Evolutionary conservation across 2,329 filamentous ascomycete genomes (phyloP).

Genomic region (Arthrocladium fulminans): DNA sequence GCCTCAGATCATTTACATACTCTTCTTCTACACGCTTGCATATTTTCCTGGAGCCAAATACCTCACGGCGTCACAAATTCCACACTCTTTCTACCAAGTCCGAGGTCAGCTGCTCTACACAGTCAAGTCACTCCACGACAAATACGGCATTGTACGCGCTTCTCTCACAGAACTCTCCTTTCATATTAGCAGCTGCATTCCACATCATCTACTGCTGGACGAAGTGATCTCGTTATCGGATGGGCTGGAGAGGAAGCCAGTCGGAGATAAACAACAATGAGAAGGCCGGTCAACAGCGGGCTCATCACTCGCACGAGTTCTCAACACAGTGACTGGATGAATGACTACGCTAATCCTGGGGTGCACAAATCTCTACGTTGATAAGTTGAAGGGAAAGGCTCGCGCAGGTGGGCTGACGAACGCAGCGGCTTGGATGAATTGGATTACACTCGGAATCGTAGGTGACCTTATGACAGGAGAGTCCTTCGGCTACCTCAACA

Average conservation of each 20-base stretch:
- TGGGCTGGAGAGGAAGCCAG: neutral
- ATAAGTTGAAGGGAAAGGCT: neutral
- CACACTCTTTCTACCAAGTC: neutral
- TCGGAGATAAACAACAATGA: neutral
- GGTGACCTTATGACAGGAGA: neutral
- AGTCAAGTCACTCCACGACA: neutral
- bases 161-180: neutral
- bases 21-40: neutral
- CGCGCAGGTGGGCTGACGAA: neutral
- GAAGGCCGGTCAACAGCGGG: neutral
- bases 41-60: neutral
- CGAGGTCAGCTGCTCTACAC: neutral
- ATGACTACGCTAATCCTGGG: neutral
- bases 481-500: neutral
- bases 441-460: neutral
- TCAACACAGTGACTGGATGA: neutral
- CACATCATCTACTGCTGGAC: neutral
- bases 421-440: neutral
- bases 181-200: too few species aligned
- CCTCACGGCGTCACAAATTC: neutral
- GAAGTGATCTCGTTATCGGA: neutral
- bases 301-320: neutral
- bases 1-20: too few species aligned
- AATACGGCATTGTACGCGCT: neutral
- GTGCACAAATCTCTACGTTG: neutral